These are phyloP conservation scores for Allium cepa DNA, from an alignment of 106 monocot genomes.

Conservation along the genomic window DNA sequence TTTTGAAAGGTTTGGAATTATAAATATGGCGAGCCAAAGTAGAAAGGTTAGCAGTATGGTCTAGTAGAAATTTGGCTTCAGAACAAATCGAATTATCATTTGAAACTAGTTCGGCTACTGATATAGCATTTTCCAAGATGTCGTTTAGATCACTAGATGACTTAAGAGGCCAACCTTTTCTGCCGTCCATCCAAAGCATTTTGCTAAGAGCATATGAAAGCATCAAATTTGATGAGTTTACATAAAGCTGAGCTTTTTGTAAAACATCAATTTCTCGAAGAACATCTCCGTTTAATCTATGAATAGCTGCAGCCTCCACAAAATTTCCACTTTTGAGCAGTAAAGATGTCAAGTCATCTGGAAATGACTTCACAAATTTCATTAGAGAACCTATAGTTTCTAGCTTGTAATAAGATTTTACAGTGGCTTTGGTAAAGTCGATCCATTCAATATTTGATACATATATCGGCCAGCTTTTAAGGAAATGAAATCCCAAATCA, in stretches of 20 bases:
- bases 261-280: slow-evolving; percentile 39
- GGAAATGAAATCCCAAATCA: slow-evolving; percentile 21
- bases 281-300: slow-evolving; percentile 27
- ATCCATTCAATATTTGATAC: neutral
- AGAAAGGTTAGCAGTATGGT: slow-evolving; percentile 2
- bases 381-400: neutral
- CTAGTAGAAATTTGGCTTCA: slow-evolving; percentile 20
- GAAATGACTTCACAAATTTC: neutral
- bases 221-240: slow-evolving; percentile 23
- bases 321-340: slow-evolving; percentile 19
- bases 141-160: slow-evolving; percentile 18
- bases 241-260: slow-evolving; percentile 27
- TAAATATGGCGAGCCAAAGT: slow-evolving; percentile 10
- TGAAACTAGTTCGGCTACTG: slow-evolving; percentile 9
- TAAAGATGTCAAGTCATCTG: neutral
- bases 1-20: neutral
- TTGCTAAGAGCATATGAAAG: slow-evolving; percentile 23
- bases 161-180: slow-evolving; percentile 43
- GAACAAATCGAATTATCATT: slow-evolving; percentile 16
- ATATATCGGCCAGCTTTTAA: slow-evolving; percentile 14
- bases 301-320: slow-evolving; percentile 26
- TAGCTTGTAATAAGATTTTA: slow-evolving; percentile 3
- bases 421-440: neutral
- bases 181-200: slow-evolving; percentile 40
- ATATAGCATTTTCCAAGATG: slow-evolving; percentile 19